Base-by-base conservation (phyloP, 805 yeast genomes). In the Ogataea polymorpha region DNA sequence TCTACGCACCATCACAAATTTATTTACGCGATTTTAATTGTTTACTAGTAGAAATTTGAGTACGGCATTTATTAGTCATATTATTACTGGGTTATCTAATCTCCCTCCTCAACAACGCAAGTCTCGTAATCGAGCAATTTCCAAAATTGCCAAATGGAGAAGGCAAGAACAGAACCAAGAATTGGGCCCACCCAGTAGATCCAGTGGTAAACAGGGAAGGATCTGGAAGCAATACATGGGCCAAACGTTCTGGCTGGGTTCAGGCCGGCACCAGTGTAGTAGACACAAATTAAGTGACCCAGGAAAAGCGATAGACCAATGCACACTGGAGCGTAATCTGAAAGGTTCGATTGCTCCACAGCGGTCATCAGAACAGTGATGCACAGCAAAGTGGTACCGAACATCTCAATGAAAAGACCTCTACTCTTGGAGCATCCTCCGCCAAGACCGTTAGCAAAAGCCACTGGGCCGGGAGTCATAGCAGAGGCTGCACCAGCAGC, bases 211-310 rank as follows among this genome's bases (percentile, higher is more conserved):
- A 56, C 62, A 25, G 96, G 95, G 81, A 88, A 88, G 16, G 77
- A 70, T 42, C 63, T 70, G 41, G 76, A 75, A 45, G 89, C 95
- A 46, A 86, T 70, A 61, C 81, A 75, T 39, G 96, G 95, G 58
- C 96, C 96, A 42, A 87, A 75, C 24, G 86, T 70, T 72, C 96
- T 80, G 33, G 96, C 96, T 43, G 96, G 96, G 74, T 87, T 87
- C 58, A 86, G 71, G 61, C 96, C 96, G 28, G 95, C 95, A 62
- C 96, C 96, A 37, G 95, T 85, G 71, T 77, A 83, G 75, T 74
- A 83, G 42, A 88, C 86, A 60, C 84, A 76, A 54, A 86, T 73
- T 71, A 87, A 76, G 63, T 87, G 95, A 35, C 83, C 95, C 54
- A 86, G 68, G 70, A 87, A 83, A 53, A 87, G 72, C 21, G 95